These are phyloP conservation scores for Microdochium paspali DNA, from an alignment of 2,329 filamentous ascomycete genomes.

Conservation along the genomic window DNA sequence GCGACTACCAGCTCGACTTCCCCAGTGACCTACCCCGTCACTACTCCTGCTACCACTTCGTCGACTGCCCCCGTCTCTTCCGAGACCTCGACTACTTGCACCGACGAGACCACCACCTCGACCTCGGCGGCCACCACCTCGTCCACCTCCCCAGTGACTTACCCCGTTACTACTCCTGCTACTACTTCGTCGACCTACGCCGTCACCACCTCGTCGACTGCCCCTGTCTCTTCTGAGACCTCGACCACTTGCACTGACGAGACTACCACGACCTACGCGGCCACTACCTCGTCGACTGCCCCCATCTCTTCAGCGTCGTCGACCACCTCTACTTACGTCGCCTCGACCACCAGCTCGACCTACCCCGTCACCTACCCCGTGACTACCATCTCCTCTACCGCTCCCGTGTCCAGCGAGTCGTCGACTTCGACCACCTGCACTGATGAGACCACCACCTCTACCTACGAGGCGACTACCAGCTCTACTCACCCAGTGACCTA, in stretches of 20 bases:
- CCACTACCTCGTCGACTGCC: too few relatives aligned
- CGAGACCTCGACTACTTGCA: not conserved
- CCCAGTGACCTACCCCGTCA: not conserved
- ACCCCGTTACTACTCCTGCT: not conserved
- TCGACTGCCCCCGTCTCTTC: not conserved
- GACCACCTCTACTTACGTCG: not conserved
- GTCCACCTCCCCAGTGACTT: not conserved
- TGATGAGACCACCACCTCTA: not conserved
- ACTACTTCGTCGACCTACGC: too few relatives aligned
- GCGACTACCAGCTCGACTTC: not conserved
- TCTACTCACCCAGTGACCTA: too few relatives aligned
- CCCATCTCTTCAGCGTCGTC: not conserved
- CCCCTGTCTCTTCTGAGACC: too few relatives aligned
- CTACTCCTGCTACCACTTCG: not conserved
- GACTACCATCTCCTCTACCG: not conserved
- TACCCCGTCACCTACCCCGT: not conserved
- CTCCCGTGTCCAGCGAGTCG: not conserved
- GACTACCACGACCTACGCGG: too few relatives aligned
- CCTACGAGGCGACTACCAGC: too few relatives aligned
- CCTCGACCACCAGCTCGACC: not conserved
- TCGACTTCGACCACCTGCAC: too few relatives aligned
- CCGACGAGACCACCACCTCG: not conserved
- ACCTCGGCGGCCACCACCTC: not conserved
- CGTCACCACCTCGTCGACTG: too few relatives aligned
- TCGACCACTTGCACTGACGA: too few relatives aligned